A percentile compares a stretch with the other conserved stretches of the same genome.
Evolutionary conservation across 169 alveolate genomes (phyloP).

Genomic region (Eimeria necatrix): DNA sequence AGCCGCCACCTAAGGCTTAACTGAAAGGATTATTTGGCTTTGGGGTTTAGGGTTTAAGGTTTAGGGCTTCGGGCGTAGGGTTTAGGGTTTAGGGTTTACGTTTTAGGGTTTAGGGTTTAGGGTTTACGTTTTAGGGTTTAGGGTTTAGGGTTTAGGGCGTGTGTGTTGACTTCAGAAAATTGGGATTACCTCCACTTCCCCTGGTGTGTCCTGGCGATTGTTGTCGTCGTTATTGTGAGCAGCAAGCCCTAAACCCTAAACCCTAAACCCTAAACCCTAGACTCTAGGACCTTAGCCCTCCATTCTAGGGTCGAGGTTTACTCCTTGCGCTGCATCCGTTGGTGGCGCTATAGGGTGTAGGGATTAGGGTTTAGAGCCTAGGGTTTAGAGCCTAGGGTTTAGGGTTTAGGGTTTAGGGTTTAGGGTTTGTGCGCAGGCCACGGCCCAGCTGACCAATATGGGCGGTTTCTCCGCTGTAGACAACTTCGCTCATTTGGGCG

Average conservation of each 20-base stretch:
- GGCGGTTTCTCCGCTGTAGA: slow-evolving; percentile 53
- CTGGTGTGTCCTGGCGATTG: slow-evolving; percentile 43
- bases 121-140: neutral
- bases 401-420: slow-evolving; percentile 36
- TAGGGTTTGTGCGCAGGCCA: neutral
- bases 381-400: slow-evolving; percentile 4
- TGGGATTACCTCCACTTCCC: slow-evolving; percentile 40
- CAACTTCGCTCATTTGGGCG: slow-evolving; percentile 55
- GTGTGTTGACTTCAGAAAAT: neutral
- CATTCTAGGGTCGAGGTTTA: no score
- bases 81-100: neutral
- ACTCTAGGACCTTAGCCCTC: no score
- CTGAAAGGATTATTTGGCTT: no score
- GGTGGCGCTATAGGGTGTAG: neutral
- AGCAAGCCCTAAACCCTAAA: slow-evolving; percentile 17
- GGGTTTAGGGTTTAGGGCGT: slow-evolving; percentile 18
- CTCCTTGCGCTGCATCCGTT: neutral
- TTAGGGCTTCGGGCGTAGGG: no score
- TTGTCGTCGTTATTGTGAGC: slow-evolving; percentile 42
- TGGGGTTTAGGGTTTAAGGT: no score
- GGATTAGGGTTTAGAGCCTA: neutral
- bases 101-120: neutral
- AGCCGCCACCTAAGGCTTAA: no score
- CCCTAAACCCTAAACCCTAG: neutral
- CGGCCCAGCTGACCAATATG: slow-evolving; percentile 50